phyloP scores from a whole-genome alignment of 1,284 basidiomycete genomes.

The Microbotryomycetes sp. region DNA sequence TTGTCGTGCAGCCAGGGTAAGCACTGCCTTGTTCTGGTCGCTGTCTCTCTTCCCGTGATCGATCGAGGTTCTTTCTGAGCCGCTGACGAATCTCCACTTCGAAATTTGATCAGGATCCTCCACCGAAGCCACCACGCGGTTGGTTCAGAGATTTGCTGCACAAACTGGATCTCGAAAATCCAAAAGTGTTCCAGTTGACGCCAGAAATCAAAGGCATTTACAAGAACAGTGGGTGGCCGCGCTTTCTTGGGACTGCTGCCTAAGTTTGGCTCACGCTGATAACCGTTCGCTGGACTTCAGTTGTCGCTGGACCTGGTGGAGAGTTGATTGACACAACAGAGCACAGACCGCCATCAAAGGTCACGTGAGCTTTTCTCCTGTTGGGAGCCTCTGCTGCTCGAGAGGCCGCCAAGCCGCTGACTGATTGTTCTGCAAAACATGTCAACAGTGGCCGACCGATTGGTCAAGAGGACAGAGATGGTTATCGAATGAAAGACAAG shows the following conservation, averaged over 20 bases:
- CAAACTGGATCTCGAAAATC: conserved; percentile 41
- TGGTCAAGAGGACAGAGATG: conserved; percentile 73
- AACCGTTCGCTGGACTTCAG: conserved; percentile 25
- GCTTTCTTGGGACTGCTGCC: not conserved
- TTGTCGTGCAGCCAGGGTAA: conserved; percentile 30
- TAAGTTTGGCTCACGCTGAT: not conserved
- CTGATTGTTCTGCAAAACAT: conserved; percentile 41
- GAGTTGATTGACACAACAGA: conserved; percentile 64
- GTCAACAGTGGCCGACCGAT: conserved; percentile 25
- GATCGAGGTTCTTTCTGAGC: not conserved
- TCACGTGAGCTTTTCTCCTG: conserved; percentile 44
- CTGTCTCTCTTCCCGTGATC: no score
- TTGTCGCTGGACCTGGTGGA: conserved; percentile 40
- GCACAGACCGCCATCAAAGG: conserved; percentile 61
- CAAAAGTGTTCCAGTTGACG: conserved; percentile 41
- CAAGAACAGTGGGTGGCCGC: conserved; percentile 37
- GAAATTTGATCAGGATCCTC: conserved; percentile 21
- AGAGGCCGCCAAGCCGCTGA: conserved; percentile 15
- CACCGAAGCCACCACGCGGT: conserved; percentile 22
- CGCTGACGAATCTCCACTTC: not conserved
- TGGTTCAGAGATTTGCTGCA: conserved; percentile 41
- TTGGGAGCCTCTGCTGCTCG: not conserved
- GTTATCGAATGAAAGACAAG: conserved; percentile 76
- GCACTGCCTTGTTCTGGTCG: not conserved
- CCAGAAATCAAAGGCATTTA: conserved; percentile 42